phyloP scores from a whole-genome alignment of 2,329 filamentous ascomycete species.

The Colletotrichum truncatum region DNA sequence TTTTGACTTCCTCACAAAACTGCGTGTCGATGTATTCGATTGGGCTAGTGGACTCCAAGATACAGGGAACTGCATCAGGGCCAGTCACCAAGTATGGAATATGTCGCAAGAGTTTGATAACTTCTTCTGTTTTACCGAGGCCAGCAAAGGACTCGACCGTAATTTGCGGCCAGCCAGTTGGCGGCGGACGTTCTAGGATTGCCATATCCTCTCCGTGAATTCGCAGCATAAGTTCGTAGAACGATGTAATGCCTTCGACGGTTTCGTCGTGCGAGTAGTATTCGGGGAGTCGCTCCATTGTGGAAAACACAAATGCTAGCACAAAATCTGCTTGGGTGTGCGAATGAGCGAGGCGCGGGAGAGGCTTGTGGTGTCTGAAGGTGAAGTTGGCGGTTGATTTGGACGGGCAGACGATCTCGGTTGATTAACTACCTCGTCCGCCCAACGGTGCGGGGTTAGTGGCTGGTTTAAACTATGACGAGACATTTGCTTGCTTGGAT shows the following conservation, averaged over 20 bases:
- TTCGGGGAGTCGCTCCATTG: background rate
- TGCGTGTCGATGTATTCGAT: background rate
- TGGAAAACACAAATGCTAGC: background rate
- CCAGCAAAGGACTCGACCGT: background rate
- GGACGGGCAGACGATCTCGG: too few relatives aligned
- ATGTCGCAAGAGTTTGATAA: background rate
- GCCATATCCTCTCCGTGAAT: background rate
- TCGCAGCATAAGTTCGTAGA: background rate
- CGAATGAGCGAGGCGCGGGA: background rate
- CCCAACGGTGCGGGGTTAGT: too few relatives aligned
- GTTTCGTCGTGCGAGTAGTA: background rate
- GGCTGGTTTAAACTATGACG: too few relatives aligned
- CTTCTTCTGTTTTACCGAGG: background rate
- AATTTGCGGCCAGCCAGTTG: background rate
- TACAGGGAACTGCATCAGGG: background rate
- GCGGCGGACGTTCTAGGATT: rapidly evolving
- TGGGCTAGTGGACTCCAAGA: background rate
- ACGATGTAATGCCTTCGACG: background rate
- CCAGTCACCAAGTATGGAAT: background rate
- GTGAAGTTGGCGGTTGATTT: background rate
- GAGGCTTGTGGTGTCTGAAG: background rate
- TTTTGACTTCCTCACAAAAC: background rate
- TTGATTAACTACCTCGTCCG: too few relatives aligned
- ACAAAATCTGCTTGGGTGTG: background rate
- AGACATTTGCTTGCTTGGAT: background rate